A percentile compares a stretch with the other conserved stretches of the same genome.
Conservation (phyloP, 768 basidiomycete genomes). For the Pholiota molesta region DNA sequence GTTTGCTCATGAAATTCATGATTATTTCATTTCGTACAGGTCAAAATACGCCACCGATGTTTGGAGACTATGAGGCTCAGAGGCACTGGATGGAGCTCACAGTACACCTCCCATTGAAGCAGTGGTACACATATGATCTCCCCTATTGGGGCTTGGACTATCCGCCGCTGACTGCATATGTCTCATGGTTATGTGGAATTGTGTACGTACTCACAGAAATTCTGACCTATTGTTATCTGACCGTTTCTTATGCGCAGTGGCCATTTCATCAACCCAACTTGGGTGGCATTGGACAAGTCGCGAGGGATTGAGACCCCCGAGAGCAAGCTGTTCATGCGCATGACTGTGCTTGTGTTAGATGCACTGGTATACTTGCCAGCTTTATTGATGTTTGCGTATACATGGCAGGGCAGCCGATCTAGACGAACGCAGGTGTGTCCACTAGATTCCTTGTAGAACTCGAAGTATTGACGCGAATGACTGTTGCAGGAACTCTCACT, state of each 20-base stretch:
- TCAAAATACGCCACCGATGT: conserved; percentile 75
- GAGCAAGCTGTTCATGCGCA: conserved; percentile 81
- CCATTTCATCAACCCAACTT: conserved; percentile 48
- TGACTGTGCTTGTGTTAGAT: conserved; percentile 72
- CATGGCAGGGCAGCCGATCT: conserved; percentile 72
- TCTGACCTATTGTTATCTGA: neutral
- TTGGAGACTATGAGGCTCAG: conserved; percentile 92
- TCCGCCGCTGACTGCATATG: conserved; percentile 90
- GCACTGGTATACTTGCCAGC: conserved; percentile 76
- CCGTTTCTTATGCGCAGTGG: conserved; percentile 25
- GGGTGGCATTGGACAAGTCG: conserved; percentile 74
- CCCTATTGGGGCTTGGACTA: conserved; percentile 96
- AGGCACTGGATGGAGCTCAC: conserved; percentile 96
- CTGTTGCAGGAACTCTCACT: conserved; percentile 62
- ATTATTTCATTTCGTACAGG: conserved; percentile 45
- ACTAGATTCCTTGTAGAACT: neutral
- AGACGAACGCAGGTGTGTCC: conserved; percentile 72
- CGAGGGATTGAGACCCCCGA: conserved; percentile 70
- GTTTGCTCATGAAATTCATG: neutral
- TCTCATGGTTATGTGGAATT: conserved; percentile 80
- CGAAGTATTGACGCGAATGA: conserved; percentile 1
- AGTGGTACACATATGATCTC: conserved; percentile 91
- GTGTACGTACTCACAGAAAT: conserved; percentile 50
- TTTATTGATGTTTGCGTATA: conserved; percentile 61
- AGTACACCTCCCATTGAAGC: conserved; percentile 65